These are phyloP conservation scores for Dimocarpus longan DNA, from an alignment of 345 rosid genomes.

Conservation along the genomic window DNA sequence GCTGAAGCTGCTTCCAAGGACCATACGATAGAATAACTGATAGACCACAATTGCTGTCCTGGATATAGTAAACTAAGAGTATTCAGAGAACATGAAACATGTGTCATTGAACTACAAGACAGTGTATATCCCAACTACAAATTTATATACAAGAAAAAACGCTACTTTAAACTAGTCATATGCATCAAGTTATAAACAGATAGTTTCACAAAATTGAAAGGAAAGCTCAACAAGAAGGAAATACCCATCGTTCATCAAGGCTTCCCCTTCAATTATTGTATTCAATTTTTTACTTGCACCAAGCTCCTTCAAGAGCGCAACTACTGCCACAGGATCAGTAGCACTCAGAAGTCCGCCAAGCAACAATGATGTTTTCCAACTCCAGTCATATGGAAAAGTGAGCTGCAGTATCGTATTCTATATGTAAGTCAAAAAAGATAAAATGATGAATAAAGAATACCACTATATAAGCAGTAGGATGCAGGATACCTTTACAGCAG, in stretches of 20 bases:
- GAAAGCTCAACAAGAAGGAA: slow-evolving; percentile 4
- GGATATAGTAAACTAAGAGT: slow-evolving; percentile 28
- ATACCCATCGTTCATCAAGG: slow-evolving; percentile 99
- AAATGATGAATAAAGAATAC: neutral
- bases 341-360: slow-evolving; percentile 98
- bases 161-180: slow-evolving; percentile 9
- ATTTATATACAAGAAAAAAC: slow-evolving; percentile 1
- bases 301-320: slow-evolving; percentile 90
- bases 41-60: slow-evolving; percentile 96
- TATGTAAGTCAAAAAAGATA: neutral
- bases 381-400: slow-evolving; percentile 86
- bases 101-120: slow-evolving; percentile 14
- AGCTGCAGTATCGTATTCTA: slow-evolving; percentile 50
- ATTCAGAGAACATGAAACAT: slow-evolving; percentile 17
- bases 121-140: neutral
- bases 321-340: slow-evolving; percentile 98
- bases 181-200: slow-evolving; percentile 1
- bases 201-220: neutral
- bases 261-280: slow-evolving; percentile 96
- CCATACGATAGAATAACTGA: slow-evolving; percentile 88
- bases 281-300: slow-evolving; percentile 97
- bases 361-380: slow-evolving; percentile 87
- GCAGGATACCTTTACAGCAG: slow-evolving; percentile 68
- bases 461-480: too few species aligned
- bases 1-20: slow-evolving; percentile 59